Conservation (phyloP, 306 rosid species). For the Ammopiptanthus mongolicus region DNA sequence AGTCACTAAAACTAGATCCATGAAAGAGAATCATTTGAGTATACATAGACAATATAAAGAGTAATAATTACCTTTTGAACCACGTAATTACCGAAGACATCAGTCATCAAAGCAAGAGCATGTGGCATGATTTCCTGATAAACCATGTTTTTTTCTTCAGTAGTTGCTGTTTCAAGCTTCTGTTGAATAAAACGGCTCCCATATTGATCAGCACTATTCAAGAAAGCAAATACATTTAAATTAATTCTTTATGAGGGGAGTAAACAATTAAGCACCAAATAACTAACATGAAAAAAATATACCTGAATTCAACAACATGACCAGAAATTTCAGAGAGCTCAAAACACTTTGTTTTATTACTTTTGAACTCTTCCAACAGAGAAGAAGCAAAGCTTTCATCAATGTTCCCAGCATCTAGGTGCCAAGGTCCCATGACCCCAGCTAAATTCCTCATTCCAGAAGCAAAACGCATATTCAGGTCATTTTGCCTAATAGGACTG, state of each 20-base stretch:
- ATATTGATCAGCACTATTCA: slow-evolving; percentile 81
- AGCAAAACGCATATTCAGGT: slow-evolving; percentile 67
- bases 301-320: slow-evolving; percentile 77
- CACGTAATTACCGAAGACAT: slow-evolving; percentile 92
- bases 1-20: slow-evolving; percentile 1
- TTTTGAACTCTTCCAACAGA: slow-evolving; percentile 83
- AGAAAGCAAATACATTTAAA: background rate
- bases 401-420: slow-evolving; percentile 60
- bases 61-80: slow-evolving; percentile 66
- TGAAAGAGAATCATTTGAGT: background rate
- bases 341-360: slow-evolving; percentile 71
- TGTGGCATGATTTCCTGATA: slow-evolving; percentile 96
- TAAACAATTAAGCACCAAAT: slow-evolving; percentile 5
- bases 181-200: slow-evolving; percentile 95
- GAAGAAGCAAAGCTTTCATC: slow-evolving; percentile 75
- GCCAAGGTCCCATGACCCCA: slow-evolving; percentile 87
- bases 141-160: slow-evolving; percentile 87
- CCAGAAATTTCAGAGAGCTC: slow-evolving; percentile 77
- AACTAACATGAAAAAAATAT: background rate
- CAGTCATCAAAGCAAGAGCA: slow-evolving; percentile 87
- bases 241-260: background rate
- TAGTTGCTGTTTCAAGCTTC: slow-evolving; percentile 85
- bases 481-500: slow-evolving; percentile 85
- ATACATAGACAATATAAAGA: too few species aligned
- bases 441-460: slow-evolving; percentile 80